Base-by-base conservation (phyloP, 2,329 filamentous ascomycete species). In the Fusarium stilboides region DNA sequence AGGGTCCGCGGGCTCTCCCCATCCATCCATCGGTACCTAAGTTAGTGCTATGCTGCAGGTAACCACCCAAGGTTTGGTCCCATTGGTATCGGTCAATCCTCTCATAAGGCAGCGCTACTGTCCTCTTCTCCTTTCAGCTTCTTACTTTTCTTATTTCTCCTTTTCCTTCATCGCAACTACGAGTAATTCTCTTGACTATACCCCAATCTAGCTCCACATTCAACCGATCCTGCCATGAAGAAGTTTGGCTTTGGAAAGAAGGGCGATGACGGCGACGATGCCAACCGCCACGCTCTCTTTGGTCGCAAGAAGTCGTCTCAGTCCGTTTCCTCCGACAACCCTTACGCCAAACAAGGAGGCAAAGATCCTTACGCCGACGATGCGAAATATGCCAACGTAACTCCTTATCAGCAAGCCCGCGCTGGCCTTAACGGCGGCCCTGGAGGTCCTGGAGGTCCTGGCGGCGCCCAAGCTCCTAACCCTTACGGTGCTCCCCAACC, bases 241-340 rank as follows among this genome's bases (percentile, higher is more conserved):
- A 88, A 87, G 72, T 88, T 90, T 71, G 85, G 86, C 49, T 85
- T 89, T 68, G 82, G 86, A 68, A 88, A 85, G 79, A 89, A 87
- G 75, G 78, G 77, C 49, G 82, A 84, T 54, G 85, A 86, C 53
- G 79, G 77, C 70, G 85, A 86, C 61, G 82, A 86, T 44, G 75
- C 80, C 56, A 84, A 78, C 69, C 83, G 85, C 57, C 80, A 80
- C 69, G 84, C 86, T 45, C 82, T 88, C 52, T 88, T 88, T 72
- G 80, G 85, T 69, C 80, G 82, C 68, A 88, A 87, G 80, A 87
- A 86, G 75, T 78, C 82, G 39, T 81, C 83, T 8, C 80, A 82
- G 55, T 80, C 81, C n/a, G 75, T 80, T 28, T 74, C 79, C 40
- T 78, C 80, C 49, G 83, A 84, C 36, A 89, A 90, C 71, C 88